Evolutionary conservation across 306 rosid species (phyloP), one percentile per base, ranked within the genome.

Genomic region (Prinsepia uniflora): DNA sequence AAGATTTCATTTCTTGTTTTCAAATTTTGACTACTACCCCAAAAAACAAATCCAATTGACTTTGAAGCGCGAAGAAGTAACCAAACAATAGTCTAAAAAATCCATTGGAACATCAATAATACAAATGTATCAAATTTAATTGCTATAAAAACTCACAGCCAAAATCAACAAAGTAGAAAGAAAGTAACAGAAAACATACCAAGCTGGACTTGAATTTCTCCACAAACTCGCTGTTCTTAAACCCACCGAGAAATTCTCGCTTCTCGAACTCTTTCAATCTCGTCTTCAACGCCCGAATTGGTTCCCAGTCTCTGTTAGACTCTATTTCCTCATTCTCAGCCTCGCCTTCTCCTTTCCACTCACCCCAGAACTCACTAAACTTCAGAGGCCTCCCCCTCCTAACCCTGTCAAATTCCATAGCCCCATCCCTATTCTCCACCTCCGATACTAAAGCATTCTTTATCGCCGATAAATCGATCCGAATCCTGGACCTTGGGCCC

Each of bases 141-240:
- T 44, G 20, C 48, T 9, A 6, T 5, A 49, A 8, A 63, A 19
- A 17, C 12, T 18, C 46, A 19, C 59, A 72, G 65, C 46, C 13
- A 30, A 63, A 42, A 36, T 67, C 42, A 64, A 41, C 20, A 5
- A 43, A 58, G 20, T 5, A 60, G 49, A 57, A 18, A 68, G 39
- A 50, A 39, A 68, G 40, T 42, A 49, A 55, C 75, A 72, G 49
- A 49, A 41, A 49, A 54, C 92, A 75, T 68, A 91, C 99, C 92
- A 86, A 78, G 74, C 94, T 85, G 14, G 96, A 79, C 81, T 95
- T 95, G 30, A 95, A 76, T 77, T 95, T 95, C 91, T 91, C 96
- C 9, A 95, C 53, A 75, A 95, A 87, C 64, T 95, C 96, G 39
- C 86, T 78, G 20, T 86, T 95, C 91, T 87, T 93, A 67, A 93